These are phyloP conservation scores for Herpotrichia juniperi DNA, from an alignment of 2,329 filamentous ascomycete species.

Conservation along the genomic window DNA sequence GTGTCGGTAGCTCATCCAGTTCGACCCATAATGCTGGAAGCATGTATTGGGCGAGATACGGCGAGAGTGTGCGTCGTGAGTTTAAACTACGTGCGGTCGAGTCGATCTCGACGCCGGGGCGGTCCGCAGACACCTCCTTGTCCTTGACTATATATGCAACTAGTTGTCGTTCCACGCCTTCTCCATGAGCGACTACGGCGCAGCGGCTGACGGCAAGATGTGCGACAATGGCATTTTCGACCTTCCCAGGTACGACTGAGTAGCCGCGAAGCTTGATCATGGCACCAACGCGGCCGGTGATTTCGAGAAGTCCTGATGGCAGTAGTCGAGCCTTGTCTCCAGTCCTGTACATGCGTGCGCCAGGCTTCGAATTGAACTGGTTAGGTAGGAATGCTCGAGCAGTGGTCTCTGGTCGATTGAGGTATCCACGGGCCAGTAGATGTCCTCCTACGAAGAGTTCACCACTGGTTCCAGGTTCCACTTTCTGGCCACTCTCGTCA, in stretches of 20 bases:
- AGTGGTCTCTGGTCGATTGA: slow-evolving; percentile 80
- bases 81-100: slow-evolving; percentile 71
- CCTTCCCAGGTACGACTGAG: slow-evolving; percentile 77
- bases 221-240: slow-evolving; percentile 73
- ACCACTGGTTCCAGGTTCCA: slow-evolving; percentile 66
- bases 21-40: slow-evolving; percentile 80
- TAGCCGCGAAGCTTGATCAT: slow-evolving; percentile 86
- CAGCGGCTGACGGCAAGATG: slow-evolving; percentile 74
- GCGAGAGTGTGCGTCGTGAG: slow-evolving; percentile 68
- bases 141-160: slow-evolving; percentile 79
- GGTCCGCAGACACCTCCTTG: slow-evolving; percentile 61
- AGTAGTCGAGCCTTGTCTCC: slow-evolving; percentile 73
- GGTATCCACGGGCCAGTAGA: slow-evolving; percentile 75
- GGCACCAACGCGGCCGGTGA: slow-evolving; percentile 75
- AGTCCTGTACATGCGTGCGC: slow-evolving; percentile 75
- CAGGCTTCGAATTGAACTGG: slow-evolving; percentile 64
- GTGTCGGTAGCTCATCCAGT: slow-evolving; percentile 72
- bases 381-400: slow-evolving; percentile 73
- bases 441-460: slow-evolving; percentile 79
- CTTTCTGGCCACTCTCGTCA: slow-evolving; percentile 69
- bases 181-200: slow-evolving; percentile 74
- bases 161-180: slow-evolving; percentile 75
- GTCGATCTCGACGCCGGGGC: slow-evolving; percentile 69
- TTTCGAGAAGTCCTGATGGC: slow-evolving; percentile 72
- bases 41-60: slow-evolving; percentile 81